Evolutionary conservation across 345 rosid species (phyloP).

Genomic region (Camelina hispida): DNA sequence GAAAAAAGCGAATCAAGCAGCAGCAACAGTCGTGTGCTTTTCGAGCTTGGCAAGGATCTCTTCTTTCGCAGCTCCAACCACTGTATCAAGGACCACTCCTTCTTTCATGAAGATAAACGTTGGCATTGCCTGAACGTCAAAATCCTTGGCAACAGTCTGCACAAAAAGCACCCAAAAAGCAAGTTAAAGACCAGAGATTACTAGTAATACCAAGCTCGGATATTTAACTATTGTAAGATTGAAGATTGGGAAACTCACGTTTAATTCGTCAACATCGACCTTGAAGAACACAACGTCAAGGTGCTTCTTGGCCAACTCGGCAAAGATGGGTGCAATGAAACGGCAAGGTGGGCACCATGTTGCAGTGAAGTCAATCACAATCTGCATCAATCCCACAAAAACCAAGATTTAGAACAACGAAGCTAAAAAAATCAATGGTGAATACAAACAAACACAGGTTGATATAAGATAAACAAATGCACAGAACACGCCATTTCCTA

Average conservation of each 20-base stretch:
- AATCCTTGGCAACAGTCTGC: conserved; percentile 68
- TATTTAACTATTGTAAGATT: neutral
- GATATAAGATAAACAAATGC: neutral
- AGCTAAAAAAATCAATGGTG: neutral
- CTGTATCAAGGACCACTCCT: conserved; percentile 56
- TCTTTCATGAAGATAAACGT: conserved; percentile 68
- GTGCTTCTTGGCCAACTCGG: conserved; percentile 56
- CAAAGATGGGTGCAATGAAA: conserved; percentile 66
- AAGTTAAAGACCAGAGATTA: neutral
- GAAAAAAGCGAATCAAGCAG: conserved; percentile 31
- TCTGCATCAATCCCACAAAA: conserved; percentile 39
- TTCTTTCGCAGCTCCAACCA: conserved; percentile 73
- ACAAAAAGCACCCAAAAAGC: neutral
- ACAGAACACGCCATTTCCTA: neutral
- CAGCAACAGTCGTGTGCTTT: conserved; percentile 56
- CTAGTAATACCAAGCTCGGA: neutral
- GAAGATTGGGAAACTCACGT: conserved; percentile 36
- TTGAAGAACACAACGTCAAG: conserved; percentile 61
- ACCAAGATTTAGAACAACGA: neutral
- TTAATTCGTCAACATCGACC: conserved; percentile 74
- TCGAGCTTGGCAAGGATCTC: conserved; percentile 53
- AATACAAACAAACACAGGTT: neutral
- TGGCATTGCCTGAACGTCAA: conserved; percentile 76
- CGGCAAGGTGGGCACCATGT: conserved; percentile 87
- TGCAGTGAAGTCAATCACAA: conserved; percentile 79